Evolutionary conservation across 352 stramenopile genomes (phyloP).

Genomic region (Phytophthora ramorum): DNA sequence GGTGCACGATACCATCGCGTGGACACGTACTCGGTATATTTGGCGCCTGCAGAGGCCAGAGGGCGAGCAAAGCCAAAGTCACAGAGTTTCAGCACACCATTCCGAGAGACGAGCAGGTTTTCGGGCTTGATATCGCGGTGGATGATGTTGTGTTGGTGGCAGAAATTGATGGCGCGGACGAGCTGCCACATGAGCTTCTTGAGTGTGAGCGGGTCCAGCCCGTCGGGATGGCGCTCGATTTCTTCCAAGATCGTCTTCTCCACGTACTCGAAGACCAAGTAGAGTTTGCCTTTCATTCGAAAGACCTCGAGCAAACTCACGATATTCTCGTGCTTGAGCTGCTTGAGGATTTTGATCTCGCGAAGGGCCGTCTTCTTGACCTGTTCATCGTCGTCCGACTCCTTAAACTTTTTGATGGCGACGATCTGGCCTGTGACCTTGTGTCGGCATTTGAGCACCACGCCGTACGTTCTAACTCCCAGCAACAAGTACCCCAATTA

Average conservation of each 20-base stretch:
- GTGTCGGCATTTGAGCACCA: constrained; percentile 89
- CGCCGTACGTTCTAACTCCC: constrained; percentile 73
- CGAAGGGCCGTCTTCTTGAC: constrained; percentile 89
- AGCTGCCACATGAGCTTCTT: constrained; percentile 89
- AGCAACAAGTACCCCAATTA: not conserved
- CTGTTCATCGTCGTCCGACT: constrained; percentile 90
- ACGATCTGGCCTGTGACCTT: constrained; percentile 86
- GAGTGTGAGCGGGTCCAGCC: constrained; percentile 66
- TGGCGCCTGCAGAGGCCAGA: constrained; percentile 66
- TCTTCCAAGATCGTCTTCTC: constrained; percentile 91
- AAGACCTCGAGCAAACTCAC: constrained; percentile 90
- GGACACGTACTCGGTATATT: constrained; percentile 92
- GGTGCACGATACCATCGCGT: constrained; percentile 96
- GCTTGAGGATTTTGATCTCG: constrained; percentile 88
- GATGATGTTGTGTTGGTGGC: constrained; percentile 96
- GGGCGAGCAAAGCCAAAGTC: constrained; percentile 89
- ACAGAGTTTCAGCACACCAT: constrained; percentile 95
- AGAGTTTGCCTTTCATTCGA: constrained; percentile 84
- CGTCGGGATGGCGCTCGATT: constrained; percentile 89
- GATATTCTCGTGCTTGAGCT: constrained; percentile 90
- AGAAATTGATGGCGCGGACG: constrained; percentile 91
- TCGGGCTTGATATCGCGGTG: constrained; percentile 96
- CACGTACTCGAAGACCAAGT: constrained; percentile 90
- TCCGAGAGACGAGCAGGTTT: constrained; percentile 94
- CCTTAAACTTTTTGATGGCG: constrained; percentile 94